Evolutionary conservation across 164 flowering plant species (phyloP).

Genomic region (Aristolochia contorta): DNA sequence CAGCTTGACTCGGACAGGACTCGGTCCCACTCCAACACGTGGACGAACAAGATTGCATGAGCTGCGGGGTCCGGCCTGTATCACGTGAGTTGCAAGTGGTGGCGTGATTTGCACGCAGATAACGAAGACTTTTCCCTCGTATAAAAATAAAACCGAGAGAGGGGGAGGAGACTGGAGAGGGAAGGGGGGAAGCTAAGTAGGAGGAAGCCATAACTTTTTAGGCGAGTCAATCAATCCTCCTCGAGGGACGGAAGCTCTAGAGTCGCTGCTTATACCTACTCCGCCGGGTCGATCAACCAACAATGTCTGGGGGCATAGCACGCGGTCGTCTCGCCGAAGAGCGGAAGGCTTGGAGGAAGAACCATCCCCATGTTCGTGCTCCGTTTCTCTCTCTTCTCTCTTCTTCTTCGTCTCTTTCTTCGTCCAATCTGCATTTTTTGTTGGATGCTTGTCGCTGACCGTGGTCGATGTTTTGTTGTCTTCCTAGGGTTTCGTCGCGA

Average conservation of each 20-base stretch:
- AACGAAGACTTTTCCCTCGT: no score
- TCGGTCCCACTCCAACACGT: no score
- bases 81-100: no score
- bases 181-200: no score
- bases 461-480: neutral
- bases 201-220: no score
- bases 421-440: neutral
- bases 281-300: neutral
- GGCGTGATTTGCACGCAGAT: no score
- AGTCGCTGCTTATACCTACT: neutral
- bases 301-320: conserved; percentile 77
- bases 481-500: conserved; percentile 75
- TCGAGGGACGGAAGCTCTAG: neutral
- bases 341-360: conserved; percentile 78
- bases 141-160: no score
- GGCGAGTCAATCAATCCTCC: no score
- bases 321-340: conserved; percentile 77
- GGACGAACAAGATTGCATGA: no score
- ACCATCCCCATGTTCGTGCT: conserved; percentile 63
- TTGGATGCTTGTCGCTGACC: neutral
- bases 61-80: no score
- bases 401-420: neutral
- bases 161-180: no score
- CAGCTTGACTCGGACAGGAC: no score
- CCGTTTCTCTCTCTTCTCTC: neutral